Base-by-base conservation (phyloP, 2,329 filamentous ascomycete species). In the Pseudogymnoascus sp. region DNA sequence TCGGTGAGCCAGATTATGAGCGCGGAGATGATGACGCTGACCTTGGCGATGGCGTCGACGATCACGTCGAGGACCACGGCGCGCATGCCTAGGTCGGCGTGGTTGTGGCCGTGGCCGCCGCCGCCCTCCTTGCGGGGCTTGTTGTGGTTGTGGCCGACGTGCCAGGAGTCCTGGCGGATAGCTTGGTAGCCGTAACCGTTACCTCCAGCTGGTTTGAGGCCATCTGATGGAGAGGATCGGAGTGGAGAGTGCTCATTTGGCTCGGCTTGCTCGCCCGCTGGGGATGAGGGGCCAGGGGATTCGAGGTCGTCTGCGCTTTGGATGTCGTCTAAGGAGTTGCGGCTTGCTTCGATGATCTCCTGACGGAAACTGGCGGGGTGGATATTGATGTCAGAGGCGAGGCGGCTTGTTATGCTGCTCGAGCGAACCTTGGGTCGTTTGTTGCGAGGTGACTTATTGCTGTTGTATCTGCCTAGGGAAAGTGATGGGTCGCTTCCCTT, bases 41-140 rank as follows among this genome's bases (percentile, higher is more conserved):
- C 83, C 71, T 96, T 96, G 67, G 91, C 91, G 2, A 96, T 82
- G 52, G 90, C 90, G 75, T 96, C 91, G 43, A 91, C 91, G 66
- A 96, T 82, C 45, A 90, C 87, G 69, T 90, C 87, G 28, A 90
- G 80, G 63, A 93, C 78, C 79, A 93, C 88, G 60, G 88, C 90
- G 61, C 90, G 90, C 93, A 99, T 97, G 75, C 96, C 96, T 80
- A 99, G 88, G 72, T 99, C 93, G 64, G 80, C 88, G 73, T 96
- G 91, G 66, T 80, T 90, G 74, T 96, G 91, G 31, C 89, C 85
- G 68, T 89, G 85, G 28, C 87, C 83, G 65, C 84, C 83, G 64
- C 85, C 82, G 18, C 79, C 78, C 64, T 78, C 75, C 63, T 88
- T 82, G 70, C 85, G 86, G 1, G 90, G 88, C 68, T 93, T 84